Conservation (phyloP, 176 grass and related monocot species). For the Ensete glaucum region DNA sequence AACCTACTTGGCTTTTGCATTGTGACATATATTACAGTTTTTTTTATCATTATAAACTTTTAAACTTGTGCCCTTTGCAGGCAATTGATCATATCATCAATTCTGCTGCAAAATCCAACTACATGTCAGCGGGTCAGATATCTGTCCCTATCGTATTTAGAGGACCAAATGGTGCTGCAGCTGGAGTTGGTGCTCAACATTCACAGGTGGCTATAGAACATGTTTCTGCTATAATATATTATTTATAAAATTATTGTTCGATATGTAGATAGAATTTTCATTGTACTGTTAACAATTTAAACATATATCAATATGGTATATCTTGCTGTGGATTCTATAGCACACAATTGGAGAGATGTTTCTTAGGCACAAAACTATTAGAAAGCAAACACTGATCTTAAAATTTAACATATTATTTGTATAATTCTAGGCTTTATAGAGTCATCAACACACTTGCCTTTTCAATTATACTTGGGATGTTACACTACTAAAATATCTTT, state of each 20-base stretch:
- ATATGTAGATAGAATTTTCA: too few relatives aligned
- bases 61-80: constrained; percentile 27
- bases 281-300: too few relatives aligned
- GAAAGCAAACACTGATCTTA: too few relatives aligned
- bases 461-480: too few relatives aligned
- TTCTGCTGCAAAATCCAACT: constrained; percentile 96
- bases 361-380: too few relatives aligned
- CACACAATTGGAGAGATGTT: too few relatives aligned
- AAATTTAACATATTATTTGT: too few relatives aligned
- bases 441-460: too few relatives aligned
- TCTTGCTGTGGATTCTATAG: too few relatives aligned
- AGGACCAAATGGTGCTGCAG: constrained; percentile 94
- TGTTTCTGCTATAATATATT: not conserved
- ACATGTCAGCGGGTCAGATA: constrained; percentile 93
- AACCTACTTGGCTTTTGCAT: not conserved
- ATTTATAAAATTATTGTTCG: not conserved
- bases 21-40: not conserved
- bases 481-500: too few relatives aligned
- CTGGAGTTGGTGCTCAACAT: constrained; percentile 98
- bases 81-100: constrained; percentile 99
- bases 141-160: constrained; percentile 92
- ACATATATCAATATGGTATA: too few relatives aligned
- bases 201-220: constrained; percentile 46
- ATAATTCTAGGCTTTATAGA: too few relatives aligned
- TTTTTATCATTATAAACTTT: constrained; percentile 11